phyloP scores from a whole-genome alignment of 208 protist species.

The Balamuthia mandrillaris region DNA sequence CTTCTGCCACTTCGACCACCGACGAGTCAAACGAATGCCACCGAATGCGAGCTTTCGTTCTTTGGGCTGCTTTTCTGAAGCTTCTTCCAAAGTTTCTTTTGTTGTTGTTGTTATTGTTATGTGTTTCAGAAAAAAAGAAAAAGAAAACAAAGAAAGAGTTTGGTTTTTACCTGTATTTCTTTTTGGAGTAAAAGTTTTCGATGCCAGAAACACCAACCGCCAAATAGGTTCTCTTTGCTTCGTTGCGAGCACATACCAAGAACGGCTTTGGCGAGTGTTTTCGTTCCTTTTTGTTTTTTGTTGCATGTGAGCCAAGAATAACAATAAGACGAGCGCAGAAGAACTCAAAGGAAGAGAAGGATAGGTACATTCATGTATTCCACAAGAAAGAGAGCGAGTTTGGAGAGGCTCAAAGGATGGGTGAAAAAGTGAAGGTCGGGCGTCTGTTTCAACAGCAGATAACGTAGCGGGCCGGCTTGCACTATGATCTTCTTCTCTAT shows the following conservation, averaged over 20 bases:
- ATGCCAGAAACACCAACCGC: constrained; percentile 20
- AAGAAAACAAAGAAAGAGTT: background rate
- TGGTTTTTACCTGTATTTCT: constrained; percentile 16
- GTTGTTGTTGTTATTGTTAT: background rate
- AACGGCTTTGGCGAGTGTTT: constrained; percentile 24
- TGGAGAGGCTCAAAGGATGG: background rate
- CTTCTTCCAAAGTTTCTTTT: constrained; percentile 22
- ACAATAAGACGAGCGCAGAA: background rate
- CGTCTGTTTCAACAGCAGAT: constrained; percentile 5
- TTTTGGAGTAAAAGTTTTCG: constrained; percentile 19
- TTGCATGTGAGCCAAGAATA: background rate
- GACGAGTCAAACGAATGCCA: constrained; percentile 25
- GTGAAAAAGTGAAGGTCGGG: constrained; percentile 28
- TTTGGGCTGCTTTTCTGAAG: constrained; percentile 27
- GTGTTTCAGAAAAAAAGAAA: background rate
- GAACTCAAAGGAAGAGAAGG: background rate
- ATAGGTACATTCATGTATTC: constrained; percentile 12
- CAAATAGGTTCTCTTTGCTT: constrained; percentile 25
- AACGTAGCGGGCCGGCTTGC: background rate
- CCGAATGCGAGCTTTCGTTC: background rate
- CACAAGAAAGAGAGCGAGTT: constrained; percentile 26
- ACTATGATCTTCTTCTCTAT: background rate
- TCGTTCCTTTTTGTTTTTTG: background rate
- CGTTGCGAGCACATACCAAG: constrained; percentile 26
- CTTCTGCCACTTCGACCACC: constrained; percentile 27